phyloP scores from a whole-genome alignment of 2,329 filamentous ascomycete species.

The Apiospora koreana region DNA sequence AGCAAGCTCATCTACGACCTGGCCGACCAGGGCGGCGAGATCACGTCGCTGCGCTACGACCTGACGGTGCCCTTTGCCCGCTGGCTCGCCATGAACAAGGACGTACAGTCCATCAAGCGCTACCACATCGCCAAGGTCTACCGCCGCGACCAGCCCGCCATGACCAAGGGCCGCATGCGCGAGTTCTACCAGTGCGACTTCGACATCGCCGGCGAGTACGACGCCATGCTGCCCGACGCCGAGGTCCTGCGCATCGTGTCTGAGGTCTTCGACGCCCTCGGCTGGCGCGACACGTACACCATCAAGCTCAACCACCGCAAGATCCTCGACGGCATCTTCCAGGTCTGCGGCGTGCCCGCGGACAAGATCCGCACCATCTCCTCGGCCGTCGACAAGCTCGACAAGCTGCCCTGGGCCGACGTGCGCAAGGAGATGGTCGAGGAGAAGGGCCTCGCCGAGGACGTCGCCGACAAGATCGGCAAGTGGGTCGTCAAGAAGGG shows the following conservation, averaged over 20 bases:
- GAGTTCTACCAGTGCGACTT: slow-evolving; percentile 84
- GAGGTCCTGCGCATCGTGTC: slow-evolving; percentile 71
- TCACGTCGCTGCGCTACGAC: slow-evolving; percentile 80
- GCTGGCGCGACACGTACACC: slow-evolving; percentile 67
- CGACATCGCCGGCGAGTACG: slow-evolving; percentile 73
- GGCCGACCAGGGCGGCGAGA: slow-evolving; percentile 79
- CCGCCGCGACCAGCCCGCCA: slow-evolving; percentile 74
- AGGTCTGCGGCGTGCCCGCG: slow-evolving; percentile 73
- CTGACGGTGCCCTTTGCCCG: slow-evolving; percentile 77
- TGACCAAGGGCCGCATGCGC: slow-evolving; percentile 75
- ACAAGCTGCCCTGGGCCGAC: slow-evolving; percentile 74
- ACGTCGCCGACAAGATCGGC: slow-evolving; percentile 72
- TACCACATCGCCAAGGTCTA: slow-evolving; percentile 83
- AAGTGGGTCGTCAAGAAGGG: slow-evolving; percentile 71
- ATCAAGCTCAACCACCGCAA: slow-evolving; percentile 83
- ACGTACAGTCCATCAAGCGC: slow-evolving; percentile 69
- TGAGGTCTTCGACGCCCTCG: slow-evolving; percentile 72
- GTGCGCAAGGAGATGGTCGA: slow-evolving; percentile 77
- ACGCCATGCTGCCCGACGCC: slow-evolving; percentile 74
- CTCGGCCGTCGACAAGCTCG: slow-evolving; percentile 77
- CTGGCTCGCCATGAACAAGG: slow-evolving; percentile 75
- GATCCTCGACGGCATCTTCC: slow-evolving; percentile 76
- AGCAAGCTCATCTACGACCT: slow-evolving; percentile 75
- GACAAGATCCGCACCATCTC: slow-evolving; percentile 76
- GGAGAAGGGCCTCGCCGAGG: slow-evolving; percentile 68